Evolutionary conservation across 345 rosid genomes (phyloP).

Genomic region (Arabidopsis arenosa): DNA sequence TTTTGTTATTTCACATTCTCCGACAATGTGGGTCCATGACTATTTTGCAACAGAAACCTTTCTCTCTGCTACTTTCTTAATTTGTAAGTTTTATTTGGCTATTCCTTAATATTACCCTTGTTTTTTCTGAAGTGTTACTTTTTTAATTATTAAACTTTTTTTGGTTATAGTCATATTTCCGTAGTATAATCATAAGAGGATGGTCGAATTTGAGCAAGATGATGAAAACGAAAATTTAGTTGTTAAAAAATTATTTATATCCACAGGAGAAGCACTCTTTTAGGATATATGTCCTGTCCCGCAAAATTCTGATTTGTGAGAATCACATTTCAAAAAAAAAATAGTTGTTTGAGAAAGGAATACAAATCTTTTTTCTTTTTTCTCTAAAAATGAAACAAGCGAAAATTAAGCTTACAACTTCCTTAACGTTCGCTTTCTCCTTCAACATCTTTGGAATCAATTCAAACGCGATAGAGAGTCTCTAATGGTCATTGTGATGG

Average conservation of each 20-base stretch:
- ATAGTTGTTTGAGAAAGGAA: conserved; percentile 2
- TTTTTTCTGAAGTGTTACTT: too few species aligned
- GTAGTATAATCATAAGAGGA: too few species aligned
- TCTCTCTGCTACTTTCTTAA: too few species aligned
- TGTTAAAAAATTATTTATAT: background rate
- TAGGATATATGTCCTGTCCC: conserved; percentile 14
- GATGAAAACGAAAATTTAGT: too few species aligned
- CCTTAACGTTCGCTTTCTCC: conserved; percentile 17
- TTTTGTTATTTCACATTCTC: too few species aligned
- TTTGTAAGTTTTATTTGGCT: too few species aligned
- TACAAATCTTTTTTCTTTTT: background rate
- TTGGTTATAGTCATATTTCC: too few species aligned
- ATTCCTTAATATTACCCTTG: too few species aligned
- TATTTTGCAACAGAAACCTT: too few species aligned
- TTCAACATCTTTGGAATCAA: conserved; percentile 36
- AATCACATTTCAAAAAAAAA: conserved; percentile 9
- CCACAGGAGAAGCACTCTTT: conserved; percentile 12
- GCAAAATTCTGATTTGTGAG: background rate
- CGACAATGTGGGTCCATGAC: too few species aligned
- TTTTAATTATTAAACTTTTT: too few species aligned
- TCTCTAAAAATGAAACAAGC: conserved; percentile 39
- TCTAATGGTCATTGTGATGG: conserved; percentile 38
- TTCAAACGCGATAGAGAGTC: conserved; percentile 29
- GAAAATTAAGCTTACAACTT: conserved; percentile 35
- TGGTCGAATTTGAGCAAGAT: too few species aligned